phyloP scores from a whole-genome alignment of 345 rosid genomes.

The Triadica sebifera region DNA sequence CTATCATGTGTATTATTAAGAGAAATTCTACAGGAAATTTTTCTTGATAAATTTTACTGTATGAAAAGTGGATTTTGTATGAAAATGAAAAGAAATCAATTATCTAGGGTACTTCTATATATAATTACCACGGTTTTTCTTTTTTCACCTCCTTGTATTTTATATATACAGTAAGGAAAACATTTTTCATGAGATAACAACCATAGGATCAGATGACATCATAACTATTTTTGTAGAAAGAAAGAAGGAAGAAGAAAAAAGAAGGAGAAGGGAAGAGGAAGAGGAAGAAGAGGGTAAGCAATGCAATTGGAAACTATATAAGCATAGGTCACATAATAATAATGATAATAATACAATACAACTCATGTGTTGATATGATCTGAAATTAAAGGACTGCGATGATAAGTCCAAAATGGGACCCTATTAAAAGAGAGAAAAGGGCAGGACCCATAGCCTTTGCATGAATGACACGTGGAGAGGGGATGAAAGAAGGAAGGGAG shows the following conservation, averaged over 20 bases:
- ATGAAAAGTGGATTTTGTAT: too few relatives aligned
- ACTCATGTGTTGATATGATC: too few relatives aligned
- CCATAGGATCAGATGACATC: slow-evolving; percentile 18
- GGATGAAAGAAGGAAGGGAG: background rate
- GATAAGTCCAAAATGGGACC: slow-evolving; percentile 30
- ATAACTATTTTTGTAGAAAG: too few relatives aligned
- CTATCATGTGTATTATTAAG: slow-evolving; percentile 6
- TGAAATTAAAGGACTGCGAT: too few relatives aligned
- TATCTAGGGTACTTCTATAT: too few relatives aligned
- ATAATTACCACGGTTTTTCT: too few relatives aligned
- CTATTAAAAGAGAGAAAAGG: background rate
- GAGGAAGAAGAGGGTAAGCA: background rate
- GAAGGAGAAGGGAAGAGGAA: too few relatives aligned
- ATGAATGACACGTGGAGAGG: slow-evolving; percentile 29
- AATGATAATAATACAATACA: too few relatives aligned
- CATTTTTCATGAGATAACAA: slow-evolving; percentile 12
- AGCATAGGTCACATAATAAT: background rate
- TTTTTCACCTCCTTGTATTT: too few relatives aligned
- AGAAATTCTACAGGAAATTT: background rate
- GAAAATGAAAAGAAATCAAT: too few relatives aligned
- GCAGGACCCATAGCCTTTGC: slow-evolving; percentile 26
- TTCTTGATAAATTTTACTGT: background rate
- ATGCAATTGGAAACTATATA: slow-evolving; percentile 4
- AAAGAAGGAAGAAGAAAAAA: too few relatives aligned
- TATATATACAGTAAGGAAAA: background rate